These are phyloP conservation scores for Peziza echinospora DNA, from an alignment of 495 filamentous ascomycete genomes.

Conservation along the genomic window DNA sequence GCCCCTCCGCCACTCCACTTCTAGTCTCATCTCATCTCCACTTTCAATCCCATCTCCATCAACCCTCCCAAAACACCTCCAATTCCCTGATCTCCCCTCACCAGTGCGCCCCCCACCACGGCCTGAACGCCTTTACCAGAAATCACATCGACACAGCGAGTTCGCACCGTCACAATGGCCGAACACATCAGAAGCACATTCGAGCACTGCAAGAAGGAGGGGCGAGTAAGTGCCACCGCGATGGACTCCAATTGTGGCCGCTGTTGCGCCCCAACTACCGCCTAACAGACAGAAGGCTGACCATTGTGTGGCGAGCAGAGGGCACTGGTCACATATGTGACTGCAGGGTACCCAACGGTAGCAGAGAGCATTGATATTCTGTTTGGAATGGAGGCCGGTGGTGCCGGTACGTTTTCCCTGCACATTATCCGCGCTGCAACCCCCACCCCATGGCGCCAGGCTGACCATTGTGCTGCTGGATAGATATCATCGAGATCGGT, in stretches of 20 bases:
- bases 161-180: slow-evolving; percentile 19
- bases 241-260: slow-evolving; percentile 1
- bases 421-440: too few species aligned
- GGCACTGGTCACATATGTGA: slow-evolving; percentile 88
- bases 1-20: too few species aligned
- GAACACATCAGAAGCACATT: slow-evolving; percentile 75
- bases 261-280: not conserved
- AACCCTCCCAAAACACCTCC: too few species aligned
- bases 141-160: too few species aligned
- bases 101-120: too few species aligned
- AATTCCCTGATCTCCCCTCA: too few species aligned
- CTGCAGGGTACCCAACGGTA: slow-evolving; percentile 74
- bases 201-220: slow-evolving; percentile 60
- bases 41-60: too few species aligned
- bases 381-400: slow-evolving; percentile 76
- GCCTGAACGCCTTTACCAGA: too few species aligned
- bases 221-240: slow-evolving; percentile 29
- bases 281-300: slow-evolving; percentile 5
- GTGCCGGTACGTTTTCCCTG: slow-evolving; percentile 40
- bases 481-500: slow-evolving; percentile 66
- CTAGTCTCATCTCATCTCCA: too few species aligned
- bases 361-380: slow-evolving; percentile 65
- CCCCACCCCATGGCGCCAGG: not conserved
- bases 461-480: not conserved
- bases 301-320: slow-evolving; percentile 25